Percentiles rank a stretch among this genome's conserved stretches.
Evolutionary conservation across 441 rosid species (phyloP).

Genomic region (Lepidium campestre): DNA sequence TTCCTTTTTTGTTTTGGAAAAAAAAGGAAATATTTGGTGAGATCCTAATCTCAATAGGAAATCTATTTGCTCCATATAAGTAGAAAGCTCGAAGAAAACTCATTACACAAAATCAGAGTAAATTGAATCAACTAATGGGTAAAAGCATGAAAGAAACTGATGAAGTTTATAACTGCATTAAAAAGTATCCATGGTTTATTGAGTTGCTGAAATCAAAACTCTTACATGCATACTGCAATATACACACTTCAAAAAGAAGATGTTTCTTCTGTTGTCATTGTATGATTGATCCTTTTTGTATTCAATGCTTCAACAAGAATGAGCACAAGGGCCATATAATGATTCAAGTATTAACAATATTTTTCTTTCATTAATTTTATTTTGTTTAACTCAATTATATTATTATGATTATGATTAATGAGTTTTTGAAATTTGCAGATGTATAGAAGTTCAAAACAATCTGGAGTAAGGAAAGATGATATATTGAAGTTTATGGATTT

Average conservation of each 20-base stretch:
- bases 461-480: neutral
- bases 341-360: conserved; percentile 17
- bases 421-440: conserved; percentile 1
- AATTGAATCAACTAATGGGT: neutral
- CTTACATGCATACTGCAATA: conserved; percentile 7
- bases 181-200: conserved; percentile 16
- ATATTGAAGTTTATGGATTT: conserved; percentile 9
- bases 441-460: conserved; percentile 9
- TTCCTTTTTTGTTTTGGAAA: neutral
- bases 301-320: neutral
- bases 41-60: neutral
- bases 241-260: neutral
- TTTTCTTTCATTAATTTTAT: neutral
- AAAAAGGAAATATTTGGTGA: neutral
- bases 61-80: neutral
- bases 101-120: neutral
- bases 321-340: conserved; percentile 3
- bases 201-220: conserved; percentile 9
- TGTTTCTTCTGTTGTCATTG: conserved; percentile 23
- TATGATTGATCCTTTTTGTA: conserved; percentile 14
- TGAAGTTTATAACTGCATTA: neutral
- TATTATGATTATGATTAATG: neutral
- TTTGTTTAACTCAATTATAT: neutral
- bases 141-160: neutral
- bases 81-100: neutral